Base-by-base conservation (phyloP, 2,329 filamentous ascomycete genomes). In the Epichloe gansuensis region DNA sequence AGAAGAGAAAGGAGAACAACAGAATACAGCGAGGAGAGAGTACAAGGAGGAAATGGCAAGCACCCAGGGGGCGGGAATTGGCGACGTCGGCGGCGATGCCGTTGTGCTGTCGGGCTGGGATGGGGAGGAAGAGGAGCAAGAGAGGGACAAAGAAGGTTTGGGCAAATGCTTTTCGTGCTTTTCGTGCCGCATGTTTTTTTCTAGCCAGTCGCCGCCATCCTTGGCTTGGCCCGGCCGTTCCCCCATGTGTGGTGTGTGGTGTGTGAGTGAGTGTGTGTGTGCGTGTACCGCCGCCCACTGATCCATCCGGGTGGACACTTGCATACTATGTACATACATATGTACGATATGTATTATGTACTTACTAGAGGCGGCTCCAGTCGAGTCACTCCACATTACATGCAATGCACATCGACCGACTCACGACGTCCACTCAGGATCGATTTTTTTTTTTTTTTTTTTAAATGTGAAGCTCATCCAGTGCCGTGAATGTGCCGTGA, bases 11-110 rank as follows among this genome's bases (percentile, higher is more conserved):
- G 17, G 44, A 42, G 34, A 53, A 50, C 34, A 50, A 52, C 49
- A 44, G 25, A 41, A 17, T 52, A 48, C 55, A 49, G 55, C 39
- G 48, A 53, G 54, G 52, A 48, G 46, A 53, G 51, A 51, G 51
- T 45, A 54, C 50, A 51, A 34, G n/a, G 49, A 48, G 35, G 38
- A 50, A 42, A 44, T 43, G 49, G 47, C 57, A 52, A 59, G 53
- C 52, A 58, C 52, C 57, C 56, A 57, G 55, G 55, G 54, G 54
- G 47, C 46, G 53, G 58, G 55, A 59, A 57, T 57, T 54, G 58
- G 57, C 57, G 57, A 58, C 55, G 56, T 60, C 60, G 58, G 58
- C 54, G 55, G 54, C 60, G 59, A 58, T 61, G 59, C 60, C 59
- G 59, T 61, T 56, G 58, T 56, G 60, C 55, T 59, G 59, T 60